A percentile compares a stretch with the other conserved stretches of the same genome.
Evolutionary conservation across 768 basidiomycete genomes (phyloP).

Genomic region (Panaeolus papilionaceus): DNA sequence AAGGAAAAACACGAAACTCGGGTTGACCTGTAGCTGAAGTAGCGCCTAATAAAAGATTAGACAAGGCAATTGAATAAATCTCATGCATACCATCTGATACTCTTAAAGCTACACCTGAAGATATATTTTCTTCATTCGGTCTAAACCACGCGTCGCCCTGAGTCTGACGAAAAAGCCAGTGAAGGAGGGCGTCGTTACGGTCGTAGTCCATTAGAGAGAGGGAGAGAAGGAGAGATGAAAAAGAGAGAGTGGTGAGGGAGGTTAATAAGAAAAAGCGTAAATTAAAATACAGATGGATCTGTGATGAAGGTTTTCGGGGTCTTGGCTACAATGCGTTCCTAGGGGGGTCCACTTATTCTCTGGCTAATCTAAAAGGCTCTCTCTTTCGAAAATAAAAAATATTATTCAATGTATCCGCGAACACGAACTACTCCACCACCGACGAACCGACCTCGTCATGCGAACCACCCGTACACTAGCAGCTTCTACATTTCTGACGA

Average conservation of each 20-base stretch:
- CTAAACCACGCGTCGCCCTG: conserved; percentile 88
- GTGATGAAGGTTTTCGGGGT: conserved; percentile 4
- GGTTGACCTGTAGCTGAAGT: conserved; percentile 32
- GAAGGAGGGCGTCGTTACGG: conserved; percentile 79
- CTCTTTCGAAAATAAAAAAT: background rate
- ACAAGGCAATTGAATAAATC: conserved; percentile 26
- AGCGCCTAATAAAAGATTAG: conserved; percentile 18
- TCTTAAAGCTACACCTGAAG: conserved; percentile 73
- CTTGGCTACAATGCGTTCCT: conserved; percentile 1
- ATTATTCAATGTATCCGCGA: background rate
- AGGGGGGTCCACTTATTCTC: background rate
- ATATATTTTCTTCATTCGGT: conserved; percentile 74
- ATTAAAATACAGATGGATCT: background rate
- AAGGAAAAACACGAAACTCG: conserved; percentile 82
- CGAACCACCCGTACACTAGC: background rate
- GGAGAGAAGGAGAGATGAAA: conserved; percentile 14
- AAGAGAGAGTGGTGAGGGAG: conserved; percentile 8
- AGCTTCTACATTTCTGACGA: background rate
- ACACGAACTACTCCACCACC: conserved; percentile 7
- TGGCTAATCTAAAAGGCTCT: conserved; percentile 10
- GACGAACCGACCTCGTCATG: background rate
- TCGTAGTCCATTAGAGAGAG: conserved; percentile 67
- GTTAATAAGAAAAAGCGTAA: background rate
- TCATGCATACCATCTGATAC: conserved; percentile 48
- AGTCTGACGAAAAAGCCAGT: conserved; percentile 80